Evolutionary conservation across 1,284 basidiomycete species (phyloP).

Genomic region (Ustilago hordei): DNA sequence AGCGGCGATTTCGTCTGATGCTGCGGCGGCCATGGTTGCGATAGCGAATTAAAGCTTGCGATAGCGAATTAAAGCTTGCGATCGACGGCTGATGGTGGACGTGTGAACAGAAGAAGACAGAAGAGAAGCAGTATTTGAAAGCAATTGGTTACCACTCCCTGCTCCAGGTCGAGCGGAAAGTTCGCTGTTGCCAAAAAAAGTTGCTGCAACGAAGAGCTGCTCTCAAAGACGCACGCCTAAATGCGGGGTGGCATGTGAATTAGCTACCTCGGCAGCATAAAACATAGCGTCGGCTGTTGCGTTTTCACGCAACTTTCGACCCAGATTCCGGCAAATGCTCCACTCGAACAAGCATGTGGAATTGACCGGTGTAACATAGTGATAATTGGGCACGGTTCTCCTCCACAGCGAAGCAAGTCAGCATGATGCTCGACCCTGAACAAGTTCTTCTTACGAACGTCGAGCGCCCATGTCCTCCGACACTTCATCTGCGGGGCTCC

Average conservation of each 20-base stretch:
- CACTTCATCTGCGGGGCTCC: not conserved
- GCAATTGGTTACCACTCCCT: conserved; percentile 4
- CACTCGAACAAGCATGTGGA: not conserved
- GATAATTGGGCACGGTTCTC: conserved; percentile 5
- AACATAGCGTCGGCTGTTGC: not conserved
- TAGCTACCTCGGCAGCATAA: conserved; percentile 5
- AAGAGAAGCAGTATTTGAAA: not conserved
- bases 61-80: not conserved
- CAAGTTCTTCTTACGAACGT: not conserved
- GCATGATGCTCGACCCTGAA: conserved; percentile 23
- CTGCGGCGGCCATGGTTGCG: conserved; percentile 14
- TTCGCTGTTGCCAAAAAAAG: conserved; percentile 2
- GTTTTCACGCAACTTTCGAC: conserved; percentile 27
- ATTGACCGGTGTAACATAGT: not conserved
- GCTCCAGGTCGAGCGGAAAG: conserved; percentile 2
- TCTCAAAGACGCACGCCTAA: not conserved
- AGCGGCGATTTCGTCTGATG: conserved; percentile 40
- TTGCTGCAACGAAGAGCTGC: not conserved
- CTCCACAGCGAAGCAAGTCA: not conserved
- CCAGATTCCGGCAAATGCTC: not conserved
- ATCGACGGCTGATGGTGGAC: not conserved
- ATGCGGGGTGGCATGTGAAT: conserved; percentile 17
- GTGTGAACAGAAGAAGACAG: conserved; percentile 7
- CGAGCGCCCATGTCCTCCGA: not conserved
- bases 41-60: not conserved